Evolutionary conservation across 305 asterid species (phyloP).

Genomic region (Solanum hybrid): DNA sequence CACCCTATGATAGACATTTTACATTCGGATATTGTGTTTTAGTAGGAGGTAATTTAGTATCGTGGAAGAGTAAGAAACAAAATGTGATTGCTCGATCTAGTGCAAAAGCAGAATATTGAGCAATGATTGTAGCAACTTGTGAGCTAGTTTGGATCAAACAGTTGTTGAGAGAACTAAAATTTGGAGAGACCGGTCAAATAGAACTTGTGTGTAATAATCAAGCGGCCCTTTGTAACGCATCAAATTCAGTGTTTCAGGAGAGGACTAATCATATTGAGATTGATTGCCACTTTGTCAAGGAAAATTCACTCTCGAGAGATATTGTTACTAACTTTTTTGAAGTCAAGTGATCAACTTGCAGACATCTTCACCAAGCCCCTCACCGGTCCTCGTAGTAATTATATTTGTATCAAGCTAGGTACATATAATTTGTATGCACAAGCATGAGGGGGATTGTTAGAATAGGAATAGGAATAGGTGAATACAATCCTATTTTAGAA

Average conservation of each 20-base stretch:
- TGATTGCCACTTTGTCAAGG: background rate
- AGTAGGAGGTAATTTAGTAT: background rate
- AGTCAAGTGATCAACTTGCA: background rate
- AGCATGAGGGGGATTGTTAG: background rate
- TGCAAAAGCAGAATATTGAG: background rate
- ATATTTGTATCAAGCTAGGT: background rate
- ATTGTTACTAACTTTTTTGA: background rate
- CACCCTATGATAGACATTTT: background rate
- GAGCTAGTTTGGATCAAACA: background rate
- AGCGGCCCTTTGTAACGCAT: background rate
- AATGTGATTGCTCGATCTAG: background rate
- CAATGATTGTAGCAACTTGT: background rate
- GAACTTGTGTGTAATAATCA: background rate
- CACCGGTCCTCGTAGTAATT: background rate
- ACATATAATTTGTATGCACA: background rate
- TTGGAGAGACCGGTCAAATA: background rate
- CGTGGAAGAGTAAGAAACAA: background rate
- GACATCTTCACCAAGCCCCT: background rate
- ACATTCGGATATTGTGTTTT: background rate
- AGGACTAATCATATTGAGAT: background rate
- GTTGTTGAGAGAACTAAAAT: background rate
- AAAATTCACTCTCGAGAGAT: background rate
- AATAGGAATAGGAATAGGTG: background rate
- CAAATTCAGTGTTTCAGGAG: background rate
- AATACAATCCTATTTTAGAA: too few species aligned